phyloP scores from a whole-genome alignment of 192 early-diverging fungal species.

The Coemansia sp. region DNA sequence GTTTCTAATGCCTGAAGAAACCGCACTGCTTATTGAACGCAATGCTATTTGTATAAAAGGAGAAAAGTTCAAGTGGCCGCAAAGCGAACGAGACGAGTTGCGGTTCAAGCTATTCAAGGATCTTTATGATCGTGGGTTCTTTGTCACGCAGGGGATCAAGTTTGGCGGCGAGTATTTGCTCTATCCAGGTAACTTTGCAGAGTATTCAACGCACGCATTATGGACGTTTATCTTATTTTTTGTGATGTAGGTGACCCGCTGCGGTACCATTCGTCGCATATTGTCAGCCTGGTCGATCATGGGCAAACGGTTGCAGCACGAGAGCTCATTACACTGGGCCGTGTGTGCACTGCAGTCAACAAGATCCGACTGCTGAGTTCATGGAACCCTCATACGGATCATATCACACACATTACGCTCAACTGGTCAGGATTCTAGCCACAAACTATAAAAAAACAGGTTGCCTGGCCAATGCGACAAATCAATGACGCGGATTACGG shows the following conservation, averaged over 20 bases:
- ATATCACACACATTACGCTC: slow-evolving; percentile 33
- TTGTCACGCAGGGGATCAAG: slow-evolving; percentile 70
- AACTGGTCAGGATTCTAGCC: slow-evolving; percentile 40
- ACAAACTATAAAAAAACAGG: too few species aligned
- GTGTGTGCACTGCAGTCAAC: slow-evolving; percentile 73
- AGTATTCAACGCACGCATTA: too few species aligned
- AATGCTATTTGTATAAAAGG: slow-evolving; percentile 18
- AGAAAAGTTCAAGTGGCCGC: slow-evolving; percentile 47
- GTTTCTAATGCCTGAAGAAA: slow-evolving; percentile 71
- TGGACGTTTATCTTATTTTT: background rate
- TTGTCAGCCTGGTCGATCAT: slow-evolving; percentile 54
- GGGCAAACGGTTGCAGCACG: slow-evolving; percentile 38
- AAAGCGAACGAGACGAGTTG: slow-evolving; percentile 23
- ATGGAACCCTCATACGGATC: slow-evolving; percentile 13
- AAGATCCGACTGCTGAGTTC: slow-evolving; percentile 66
- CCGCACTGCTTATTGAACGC: slow-evolving; percentile 53
- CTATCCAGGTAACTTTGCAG: slow-evolving; percentile 67
- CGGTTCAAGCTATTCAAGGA: slow-evolving; percentile 59
- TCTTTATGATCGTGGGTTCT: slow-evolving; percentile 65
- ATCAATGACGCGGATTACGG: too few species aligned
- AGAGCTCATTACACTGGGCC: slow-evolving; percentile 60
- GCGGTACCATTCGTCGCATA: slow-evolving; percentile 66
- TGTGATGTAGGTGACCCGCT: slow-evolving; percentile 60
- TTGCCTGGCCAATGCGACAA: too few species aligned
- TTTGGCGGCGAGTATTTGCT: slow-evolving; percentile 87